These are phyloP conservation scores for Melastoma malabathricum DNA, from an alignment of 345 rosid species.

Conservation along the genomic window DNA sequence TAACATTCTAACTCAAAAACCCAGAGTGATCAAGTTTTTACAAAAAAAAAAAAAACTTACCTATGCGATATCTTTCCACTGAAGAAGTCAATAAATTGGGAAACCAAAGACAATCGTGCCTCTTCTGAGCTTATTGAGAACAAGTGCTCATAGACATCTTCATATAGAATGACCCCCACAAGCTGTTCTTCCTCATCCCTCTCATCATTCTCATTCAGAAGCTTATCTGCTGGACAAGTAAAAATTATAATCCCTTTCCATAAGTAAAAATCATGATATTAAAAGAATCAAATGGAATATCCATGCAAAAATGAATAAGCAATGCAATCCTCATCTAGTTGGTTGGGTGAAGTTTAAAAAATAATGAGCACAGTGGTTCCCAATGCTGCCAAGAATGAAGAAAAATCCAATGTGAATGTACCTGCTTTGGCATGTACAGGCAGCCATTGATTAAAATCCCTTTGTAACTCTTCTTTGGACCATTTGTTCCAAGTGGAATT, in stretches of 20 bases:
- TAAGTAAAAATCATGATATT: no score
- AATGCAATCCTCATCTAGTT: no score
- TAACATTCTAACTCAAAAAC: no score
- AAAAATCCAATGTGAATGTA: constrained; percentile 8
- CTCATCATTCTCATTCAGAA: constrained; percentile 30
- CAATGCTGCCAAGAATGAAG: background rate
- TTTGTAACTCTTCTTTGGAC: constrained; percentile 65
- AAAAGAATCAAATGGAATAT: no score
- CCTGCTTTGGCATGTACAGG: constrained; percentile 54
- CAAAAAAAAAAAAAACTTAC: constrained; percentile 15
- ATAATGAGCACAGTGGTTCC: background rate
- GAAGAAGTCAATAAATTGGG: constrained; percentile 71
- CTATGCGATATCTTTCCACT: constrained; percentile 60
- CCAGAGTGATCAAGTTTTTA: background rate
- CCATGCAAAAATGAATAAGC: no score
- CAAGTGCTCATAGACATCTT: constrained; percentile 65
- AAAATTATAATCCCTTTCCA: no score
- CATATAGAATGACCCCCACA: constrained; percentile 55
- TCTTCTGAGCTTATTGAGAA: constrained; percentile 60
- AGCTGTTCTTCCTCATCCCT: constrained; percentile 56
- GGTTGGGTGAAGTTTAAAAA: background rate
- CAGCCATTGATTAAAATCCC: constrained; percentile 82
- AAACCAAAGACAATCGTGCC: constrained; percentile 60
- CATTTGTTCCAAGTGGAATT: constrained; percentile 76
- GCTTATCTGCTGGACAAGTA: constrained; percentile 20